Evolutionary conservation across 1,284 basidiomycete genomes (phyloP), one percentile per base, ranked within the genome.

Genomic region (Rhodotorula mucilaginosa): DNA sequence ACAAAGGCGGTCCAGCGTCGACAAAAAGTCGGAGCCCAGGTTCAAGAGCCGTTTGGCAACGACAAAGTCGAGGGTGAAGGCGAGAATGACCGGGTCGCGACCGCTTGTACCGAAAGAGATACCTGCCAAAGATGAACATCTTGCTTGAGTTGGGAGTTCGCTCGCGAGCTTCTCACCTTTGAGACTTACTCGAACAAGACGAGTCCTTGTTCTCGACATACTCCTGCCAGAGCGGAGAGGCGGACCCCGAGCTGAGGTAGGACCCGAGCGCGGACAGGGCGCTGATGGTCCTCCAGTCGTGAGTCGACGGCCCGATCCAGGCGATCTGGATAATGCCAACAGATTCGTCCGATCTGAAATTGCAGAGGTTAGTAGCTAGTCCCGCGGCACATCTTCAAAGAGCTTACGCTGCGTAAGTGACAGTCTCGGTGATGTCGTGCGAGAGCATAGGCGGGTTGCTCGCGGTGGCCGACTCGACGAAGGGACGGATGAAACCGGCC

Each of bases 181-280:
- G 12, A 13, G 12, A 44, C 39, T 2, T 44, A 89, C 91, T 63
- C 6, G 82, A 80, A 68, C 92, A 95, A 62, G 92, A 84, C 0
- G 97, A 96, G 61, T 90, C 88, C 74, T 94, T 88, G 64, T 89
- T 90, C 82, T 99, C 96, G 61, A 98, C 86, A 75, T 91, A 97
- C 79, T 92, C 90, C 81, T 94, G 93, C 79, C 90, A 92, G 68
- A 99, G 82, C 34, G 94, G 93, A 18, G 93, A 90, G 31, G 91
- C 90, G 1, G 93, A 84, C 21, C 91, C 91, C 56, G 90, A 91
- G 56, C 91, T 92, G 54, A 99, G 84, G 80, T 99, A 98, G n/a
- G 87, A 87, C 29, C 87, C 85, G 29, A 99, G 93, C 92, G 97
- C 84, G 75, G 93, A 90, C 69, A 98, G 81, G 12, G 93, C 96